Evolutionary conservation across 2,329 filamentous ascomycete species (phyloP), one percentile per base, ranked within the genome.

Genomic region (Coniochaeta sp.): DNA sequence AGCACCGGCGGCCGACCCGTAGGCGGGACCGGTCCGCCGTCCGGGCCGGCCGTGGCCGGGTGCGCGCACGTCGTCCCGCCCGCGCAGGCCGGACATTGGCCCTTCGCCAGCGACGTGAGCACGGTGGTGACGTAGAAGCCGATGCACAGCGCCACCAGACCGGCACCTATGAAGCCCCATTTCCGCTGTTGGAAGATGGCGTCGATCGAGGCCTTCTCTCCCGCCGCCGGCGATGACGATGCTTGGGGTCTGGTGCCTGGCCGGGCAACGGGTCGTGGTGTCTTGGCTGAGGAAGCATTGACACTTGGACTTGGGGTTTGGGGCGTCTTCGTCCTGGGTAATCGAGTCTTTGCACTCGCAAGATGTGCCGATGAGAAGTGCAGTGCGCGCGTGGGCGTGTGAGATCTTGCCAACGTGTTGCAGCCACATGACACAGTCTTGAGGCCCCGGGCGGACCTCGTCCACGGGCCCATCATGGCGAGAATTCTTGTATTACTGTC

Each of bases 1-100:
- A 82, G 73, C 59, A 77, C 75, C 26, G 76, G 72, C 3, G 81
- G 79, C 12, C 79, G 78, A 34, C 80, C 81, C 22, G 80, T 82
- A 4, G 80, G 78, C 14, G 68, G 63, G 50, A 68, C 63, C 60
- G 72, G 71, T 64, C 78, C 73, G 59, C 73, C 71, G 40, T 67
- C 67, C 14, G 66, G 30, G 2, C 62, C 60, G 68, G 40, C 56
- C 14, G 54, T 62, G 62, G 28, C 62, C 59, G 54, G 61, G 40
- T 12, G 28, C 42, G 32, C 30, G 59, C 36, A 58, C 36, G 42
- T 2, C 36, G 42, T 2, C 6, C 34, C 30, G 16, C 6, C 14
- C 3, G 7, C 30, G 47, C 57, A 44, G 14, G 36, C 19, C 55
- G 66, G 65, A 28, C 67, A 63, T 1, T 66, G 62, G 3, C 65